Evolutionary conservation across 768 basidiomycete species (phyloP), one percentile per base, ranked within the genome.

Genomic region (Naganishia friedmannii): DNA sequence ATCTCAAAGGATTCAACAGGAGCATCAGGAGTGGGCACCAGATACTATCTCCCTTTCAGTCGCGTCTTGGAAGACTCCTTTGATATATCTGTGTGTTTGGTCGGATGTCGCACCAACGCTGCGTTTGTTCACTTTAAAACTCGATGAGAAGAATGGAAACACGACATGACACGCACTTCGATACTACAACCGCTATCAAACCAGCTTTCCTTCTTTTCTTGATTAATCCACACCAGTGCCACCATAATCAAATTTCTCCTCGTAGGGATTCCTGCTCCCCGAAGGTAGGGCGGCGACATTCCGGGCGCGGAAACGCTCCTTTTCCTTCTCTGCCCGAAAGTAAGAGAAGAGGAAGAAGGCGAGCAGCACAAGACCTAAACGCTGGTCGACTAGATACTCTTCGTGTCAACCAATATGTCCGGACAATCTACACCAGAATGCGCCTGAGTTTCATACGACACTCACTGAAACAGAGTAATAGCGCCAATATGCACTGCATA

Each of bases 401-500:
- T 10, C 9, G 19, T 23, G 3, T 45, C 37, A 28, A 2, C 60
- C 23, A 26, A 23, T 13, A 3, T 8, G 4, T 2, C n/a, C 26
- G 6, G 37, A 28, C 10, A 23, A 5, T 21, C 2, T 12, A 23
- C 39, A 26, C 13, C 15, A 21, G 60, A 12, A 21, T 51, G 48
- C 19, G 48, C 48, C 23, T 12, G 6, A 21, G 48, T 12, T 12
- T 3, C 48, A 4, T 26, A 3, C 10, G 45, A 2, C 34, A 53
- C 70, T 71, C 48, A 71, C 70, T 68, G 3, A 76, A 73, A 65
- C 78, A 78, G 1, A 81, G 73, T 23, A 81, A 67, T 8, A 77
- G 69, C 7, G 76, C 75, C 31, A 81, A 71, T 46, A 81, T 73
- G 12, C 74, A 77, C 54, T 81, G 80, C 34, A 81, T 73, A 32